Percentiles rank a stretch among this genome's conserved stretches.
Evolutionary conservation across 495 filamentous ascomycete species (phyloP).

Genomic region (Neurospora sp.): DNA sequence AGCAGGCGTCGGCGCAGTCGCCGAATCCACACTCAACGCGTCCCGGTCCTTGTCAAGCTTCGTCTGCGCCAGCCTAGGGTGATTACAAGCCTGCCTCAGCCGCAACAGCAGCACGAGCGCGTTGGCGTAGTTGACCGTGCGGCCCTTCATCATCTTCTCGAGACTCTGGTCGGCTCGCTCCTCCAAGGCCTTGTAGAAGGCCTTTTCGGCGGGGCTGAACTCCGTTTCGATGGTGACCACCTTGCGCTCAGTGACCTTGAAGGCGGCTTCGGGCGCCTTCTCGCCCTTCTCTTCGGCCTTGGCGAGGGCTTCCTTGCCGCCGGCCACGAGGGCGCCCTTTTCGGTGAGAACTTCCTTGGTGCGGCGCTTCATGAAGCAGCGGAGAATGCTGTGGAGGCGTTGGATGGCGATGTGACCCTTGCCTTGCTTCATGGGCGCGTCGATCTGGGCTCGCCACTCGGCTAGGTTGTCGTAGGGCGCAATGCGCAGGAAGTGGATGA

Average conservation of each 20-base stretch:
- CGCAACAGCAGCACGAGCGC: constrained; percentile 83
- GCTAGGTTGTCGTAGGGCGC: constrained; percentile 74
- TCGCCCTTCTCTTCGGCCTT: constrained; percentile 39
- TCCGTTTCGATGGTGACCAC: constrained; percentile 70
- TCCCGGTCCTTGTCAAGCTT: constrained; percentile 83
- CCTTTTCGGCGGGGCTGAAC: constrained; percentile 68
- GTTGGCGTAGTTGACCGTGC: constrained; percentile 39
- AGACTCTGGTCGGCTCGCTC: constrained; percentile 74
- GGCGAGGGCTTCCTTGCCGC: constrained; percentile 44
- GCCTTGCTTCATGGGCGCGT: constrained; percentile 71
- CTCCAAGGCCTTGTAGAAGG: constrained; percentile 79
- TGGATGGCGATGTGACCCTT: constrained; percentile 82
- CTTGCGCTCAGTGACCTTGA: constrained; percentile 80
- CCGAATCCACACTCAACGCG: constrained; percentile 56
- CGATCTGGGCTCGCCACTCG: constrained; percentile 84
- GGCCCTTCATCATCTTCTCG: constrained; percentile 70
- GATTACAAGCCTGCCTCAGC: constrained; percentile 87
- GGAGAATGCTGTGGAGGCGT: constrained; percentile 71
- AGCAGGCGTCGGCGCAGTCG: constrained; percentile 21
- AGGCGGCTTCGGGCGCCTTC: constrained; percentile 42
- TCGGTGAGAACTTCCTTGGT: constrained; percentile 91
- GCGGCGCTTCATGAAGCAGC: constrained; percentile 90
- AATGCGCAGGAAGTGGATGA: constrained; percentile 90
- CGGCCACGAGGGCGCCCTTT: constrained; percentile 64
- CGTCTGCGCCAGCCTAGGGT: constrained; percentile 74